These are phyloP conservation scores for Tanacetum coccineum DNA, from an alignment of 129 eudicot species.

Conservation along the genomic window DNA sequence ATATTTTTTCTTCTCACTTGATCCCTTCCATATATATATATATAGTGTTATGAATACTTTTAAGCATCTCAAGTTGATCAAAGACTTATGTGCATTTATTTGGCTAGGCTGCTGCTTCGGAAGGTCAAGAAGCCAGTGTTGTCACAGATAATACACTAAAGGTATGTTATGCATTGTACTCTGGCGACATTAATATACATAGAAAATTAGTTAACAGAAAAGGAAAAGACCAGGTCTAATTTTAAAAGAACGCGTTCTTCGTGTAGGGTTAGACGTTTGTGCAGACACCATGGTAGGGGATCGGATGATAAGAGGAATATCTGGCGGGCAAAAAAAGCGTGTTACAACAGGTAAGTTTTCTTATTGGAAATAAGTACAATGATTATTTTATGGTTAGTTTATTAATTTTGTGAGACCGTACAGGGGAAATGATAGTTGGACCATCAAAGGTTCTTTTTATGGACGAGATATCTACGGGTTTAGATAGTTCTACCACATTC, in stretches of 20 bases:
- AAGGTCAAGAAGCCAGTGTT: neutral
- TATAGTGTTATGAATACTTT: neutral
- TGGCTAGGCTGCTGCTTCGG: conserved; percentile 5
- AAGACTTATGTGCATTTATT: neutral
- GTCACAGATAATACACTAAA: neutral
- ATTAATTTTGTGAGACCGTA: conserved; percentile 1
- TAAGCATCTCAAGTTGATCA: neutral
- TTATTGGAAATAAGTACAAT: neutral
- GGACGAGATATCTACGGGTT: conserved; percentile 75
- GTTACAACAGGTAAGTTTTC: conserved; percentile 37
- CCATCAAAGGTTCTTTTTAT: conserved; percentile 56
- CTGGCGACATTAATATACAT: no score
- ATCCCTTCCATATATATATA: no score
- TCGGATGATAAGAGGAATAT: conserved; percentile 37
- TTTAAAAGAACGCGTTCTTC: neutral
- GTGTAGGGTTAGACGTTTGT: conserved; percentile 36
- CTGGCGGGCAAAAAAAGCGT: conserved; percentile 37
- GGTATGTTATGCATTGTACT: neutral
- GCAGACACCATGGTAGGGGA: conserved; percentile 40
- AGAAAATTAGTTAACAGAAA: neutral
- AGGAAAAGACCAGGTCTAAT: neutral
- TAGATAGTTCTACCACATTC: conserved; percentile 72
- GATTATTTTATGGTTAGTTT: neutral
- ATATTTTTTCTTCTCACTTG: no score
- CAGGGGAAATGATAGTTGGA: conserved; percentile 70